Evolutionary conservation across 2,329 filamentous ascomycete species (phyloP).

Genomic region (Phyllosticta citrichinensis): DNA sequence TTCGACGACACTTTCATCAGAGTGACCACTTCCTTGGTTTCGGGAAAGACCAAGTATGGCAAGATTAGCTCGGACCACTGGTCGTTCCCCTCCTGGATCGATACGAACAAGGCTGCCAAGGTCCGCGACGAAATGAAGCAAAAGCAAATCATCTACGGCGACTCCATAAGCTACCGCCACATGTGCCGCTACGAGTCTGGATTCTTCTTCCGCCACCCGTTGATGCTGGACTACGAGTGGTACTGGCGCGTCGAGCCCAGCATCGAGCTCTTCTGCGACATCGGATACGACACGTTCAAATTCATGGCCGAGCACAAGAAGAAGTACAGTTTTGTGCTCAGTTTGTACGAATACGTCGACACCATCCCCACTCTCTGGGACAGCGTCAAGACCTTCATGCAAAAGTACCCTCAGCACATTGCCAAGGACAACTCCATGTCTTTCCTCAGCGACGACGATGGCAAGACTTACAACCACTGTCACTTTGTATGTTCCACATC

Average conservation of each 20-base stretch:
- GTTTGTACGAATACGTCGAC: constrained; percentile 91
- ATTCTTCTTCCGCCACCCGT: constrained; percentile 93
- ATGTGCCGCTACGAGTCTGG: constrained; percentile 99
- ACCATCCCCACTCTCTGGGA: constrained; percentile 96
- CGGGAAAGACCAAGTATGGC: constrained; percentile 84
- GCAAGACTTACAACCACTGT: constrained; percentile 91
- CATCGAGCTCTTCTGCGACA: constrained; percentile 91
- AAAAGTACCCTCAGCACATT: constrained; percentile 81
- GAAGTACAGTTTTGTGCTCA: constrained; percentile 96
- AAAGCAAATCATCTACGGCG: constrained; percentile 95
- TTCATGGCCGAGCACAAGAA: constrained; percentile 94
- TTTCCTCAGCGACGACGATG: constrained; percentile 85
- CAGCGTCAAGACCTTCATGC: constrained; percentile 88
- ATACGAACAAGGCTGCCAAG: constrained; percentile 83
- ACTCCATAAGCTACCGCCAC: constrained; percentile 93
- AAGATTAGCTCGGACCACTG: constrained; percentile 86
- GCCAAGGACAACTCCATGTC: constrained; percentile 73
- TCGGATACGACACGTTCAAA: constrained; percentile 92
- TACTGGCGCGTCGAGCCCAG: constrained; percentile 99
- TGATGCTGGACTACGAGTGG: constrained; percentile 96
- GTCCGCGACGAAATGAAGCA: constrained; percentile 90
- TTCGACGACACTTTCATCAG: constrained; percentile 93
- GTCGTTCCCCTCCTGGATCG: constrained; percentile 94
- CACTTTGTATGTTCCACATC: constrained; percentile 64
- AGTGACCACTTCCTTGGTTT: constrained; percentile 80